Evolutionary conservation across 495 filamentous ascomycete species (phyloP).

Genomic region (Lophium mytilinum): DNA sequence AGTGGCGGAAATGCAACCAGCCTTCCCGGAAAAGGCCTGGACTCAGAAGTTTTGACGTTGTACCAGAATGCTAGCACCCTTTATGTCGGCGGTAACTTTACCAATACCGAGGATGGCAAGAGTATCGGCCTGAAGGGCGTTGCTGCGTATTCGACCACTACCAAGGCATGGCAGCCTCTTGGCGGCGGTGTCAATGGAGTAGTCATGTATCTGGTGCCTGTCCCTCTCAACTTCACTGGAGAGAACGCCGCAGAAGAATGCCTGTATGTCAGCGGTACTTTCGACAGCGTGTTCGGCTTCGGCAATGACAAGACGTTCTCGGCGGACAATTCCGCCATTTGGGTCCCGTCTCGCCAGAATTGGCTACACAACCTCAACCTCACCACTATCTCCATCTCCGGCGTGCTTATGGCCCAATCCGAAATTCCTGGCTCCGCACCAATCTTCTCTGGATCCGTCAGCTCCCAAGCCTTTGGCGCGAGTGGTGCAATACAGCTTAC

Average conservation of each 20-base stretch:
- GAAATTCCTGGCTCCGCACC: constrained; percentile 51
- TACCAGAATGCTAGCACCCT: constrained; percentile 53
- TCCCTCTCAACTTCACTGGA: constrained; percentile 71
- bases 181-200: constrained; percentile 80
- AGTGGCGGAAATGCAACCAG: constrained; percentile 52
- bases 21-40: constrained; percentile 65
- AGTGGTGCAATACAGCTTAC: constrained; percentile 60
- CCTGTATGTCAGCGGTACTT: constrained; percentile 73
- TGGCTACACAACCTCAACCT: constrained; percentile 80
- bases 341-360: constrained; percentile 82
- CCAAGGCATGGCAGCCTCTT: constrained; percentile 65
- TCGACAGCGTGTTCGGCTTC: constrained; percentile 61
- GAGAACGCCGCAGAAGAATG: constrained; percentile 57
- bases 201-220: constrained; percentile 62
- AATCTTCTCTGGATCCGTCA: constrained; percentile 70
- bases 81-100: constrained; percentile 84
- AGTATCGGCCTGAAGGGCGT: constrained; percentile 58
- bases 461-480: constrained; percentile 58
- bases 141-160: constrained; percentile 62
- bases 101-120: constrained; percentile 55
- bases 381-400: constrained; percentile 55
- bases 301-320: constrained; percentile 49
- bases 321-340: constrained; percentile 74
- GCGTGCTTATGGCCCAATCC: constrained; percentile 60
- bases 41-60: constrained; percentile 68